phyloP scores from a whole-genome alignment of 345 rosid genomes.

The Pugionium dolabratum region DNA sequence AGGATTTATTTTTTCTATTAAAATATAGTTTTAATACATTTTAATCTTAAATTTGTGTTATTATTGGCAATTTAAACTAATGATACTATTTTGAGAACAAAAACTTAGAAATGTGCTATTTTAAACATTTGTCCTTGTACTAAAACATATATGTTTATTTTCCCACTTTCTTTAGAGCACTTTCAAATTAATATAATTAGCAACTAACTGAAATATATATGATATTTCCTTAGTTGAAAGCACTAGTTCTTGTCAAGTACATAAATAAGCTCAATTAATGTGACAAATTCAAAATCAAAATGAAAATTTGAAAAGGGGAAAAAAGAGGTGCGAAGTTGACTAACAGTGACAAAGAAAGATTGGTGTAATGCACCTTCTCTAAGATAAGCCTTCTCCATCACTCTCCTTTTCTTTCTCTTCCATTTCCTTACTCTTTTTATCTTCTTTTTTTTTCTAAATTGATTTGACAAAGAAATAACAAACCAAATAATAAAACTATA shows the following conservation, averaged over 20 bases:
- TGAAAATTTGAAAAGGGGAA: not conserved
- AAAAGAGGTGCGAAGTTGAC: conserved; percentile 47
- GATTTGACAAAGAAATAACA: not conserved
- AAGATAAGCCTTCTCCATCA: conserved; percentile 48
- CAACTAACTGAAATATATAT: not conserved
- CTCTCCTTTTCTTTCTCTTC: conserved; percentile 41
- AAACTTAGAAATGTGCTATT: no score
- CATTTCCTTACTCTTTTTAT: conserved; percentile 37
- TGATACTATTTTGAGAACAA: no score
- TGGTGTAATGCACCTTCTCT: conserved; percentile 36
- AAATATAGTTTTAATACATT: no score
- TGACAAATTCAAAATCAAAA: conserved; percentile 31
- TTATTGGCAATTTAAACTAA: no score
- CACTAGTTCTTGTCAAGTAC: conserved; percentile 36
- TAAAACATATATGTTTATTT: not conserved
- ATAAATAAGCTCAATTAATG: conserved; percentile 22
- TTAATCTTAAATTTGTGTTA: no score
- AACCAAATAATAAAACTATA: conserved; percentile 2
- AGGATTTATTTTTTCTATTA: no score
- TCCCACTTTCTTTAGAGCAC: conserved; percentile 2
- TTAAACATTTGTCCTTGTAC: no score
- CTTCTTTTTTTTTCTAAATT: not conserved
- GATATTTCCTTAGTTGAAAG: not conserved
- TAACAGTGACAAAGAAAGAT: conserved; percentile 45
- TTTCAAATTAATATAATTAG: not conserved